Evolutionary conservation across 2,329 filamentous ascomycete species (phyloP), one percentile per base, ranked within the genome.

Genomic region (Xylaria sp.): DNA sequence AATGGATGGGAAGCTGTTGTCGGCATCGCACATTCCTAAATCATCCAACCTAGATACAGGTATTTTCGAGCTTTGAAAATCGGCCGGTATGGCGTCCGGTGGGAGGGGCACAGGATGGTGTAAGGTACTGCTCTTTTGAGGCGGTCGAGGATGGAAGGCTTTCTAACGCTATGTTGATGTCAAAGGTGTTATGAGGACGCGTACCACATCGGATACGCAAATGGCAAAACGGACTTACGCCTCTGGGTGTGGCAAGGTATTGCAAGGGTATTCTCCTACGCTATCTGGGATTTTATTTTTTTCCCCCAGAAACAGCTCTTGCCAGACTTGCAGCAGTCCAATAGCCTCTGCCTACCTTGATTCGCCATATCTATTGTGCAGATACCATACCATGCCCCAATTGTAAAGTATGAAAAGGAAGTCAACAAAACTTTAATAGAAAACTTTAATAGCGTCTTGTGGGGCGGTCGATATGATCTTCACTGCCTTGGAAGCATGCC

Each of bases 371-470:
- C 44, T 58, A 44, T 62, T 58, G 48, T 63, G 64, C 56, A 65
- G 61, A 58, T 64, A 57, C 43, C 48, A 54, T 61, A 48, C 31
- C 63, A 54, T 55, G 64, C 57, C 53, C 55, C 49, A 52, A 38
- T 62, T 70, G 68, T 68, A 68, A 58, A 65, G 29, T 61, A 61
- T 54, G 58, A 60, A 64, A 68, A 70, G 65, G 64, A 51, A 38
- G 53, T 65, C 58, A 54, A 65, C 40, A 58, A 21, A 54, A 67
- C 63, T 53, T 33, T 68, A 67, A 70, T 68, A 68, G 67, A 65
- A 62, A 52, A 46, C 17, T 21, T 35, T 33, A n/a, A 4, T 56
- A 29, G 56, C 47, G 9, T 51, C 27, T 46, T 44, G 7, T 38
- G 35, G 4, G 6, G 4, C n/a, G 11, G 19, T 6, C 37, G 19